Conservation (phyloP, 164 flowering plant species). For the Brasenia schreberi region DNA sequence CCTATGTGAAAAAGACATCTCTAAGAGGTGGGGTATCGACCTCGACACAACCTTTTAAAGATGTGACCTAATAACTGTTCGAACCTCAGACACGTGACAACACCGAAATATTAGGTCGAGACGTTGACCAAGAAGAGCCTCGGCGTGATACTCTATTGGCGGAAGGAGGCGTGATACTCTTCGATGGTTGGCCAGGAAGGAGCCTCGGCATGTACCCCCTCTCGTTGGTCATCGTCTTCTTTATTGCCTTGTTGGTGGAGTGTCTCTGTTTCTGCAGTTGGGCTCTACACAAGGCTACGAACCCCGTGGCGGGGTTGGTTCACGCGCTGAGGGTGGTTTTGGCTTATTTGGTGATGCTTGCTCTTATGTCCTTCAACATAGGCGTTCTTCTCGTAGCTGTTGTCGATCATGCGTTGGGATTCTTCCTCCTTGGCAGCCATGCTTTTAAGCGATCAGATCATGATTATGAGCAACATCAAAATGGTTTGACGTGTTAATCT, state of each 20-base stretch:
- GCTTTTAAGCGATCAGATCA: background rate
- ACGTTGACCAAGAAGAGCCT: no score
- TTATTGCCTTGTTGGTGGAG: constrained; percentile 23
- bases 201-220: constrained; percentile 29
- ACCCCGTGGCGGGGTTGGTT: constrained; percentile 7
- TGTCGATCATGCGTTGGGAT: constrained; percentile 20
- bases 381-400: constrained; percentile 16
- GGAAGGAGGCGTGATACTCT: constrained; percentile 25
- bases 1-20: no score
- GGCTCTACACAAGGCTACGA: constrained; percentile 8
- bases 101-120: no score
- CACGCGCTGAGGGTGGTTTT: constrained; percentile 16
- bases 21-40: no score
- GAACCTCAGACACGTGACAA: no score
- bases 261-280: constrained; percentile 15
- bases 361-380: constrained; percentile 25
- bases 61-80: no score
- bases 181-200: constrained; percentile 37
- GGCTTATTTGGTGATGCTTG: constrained; percentile 27
- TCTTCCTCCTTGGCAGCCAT: constrained; percentile 2
- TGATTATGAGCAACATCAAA: background rate
- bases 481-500: background rate
- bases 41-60: no score
- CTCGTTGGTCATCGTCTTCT: constrained; percentile 24
- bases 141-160: constrained; percentile 47